Conservation (phyloP, 129 eudicot genomes). For the Dittrichia graveolens region DNA sequence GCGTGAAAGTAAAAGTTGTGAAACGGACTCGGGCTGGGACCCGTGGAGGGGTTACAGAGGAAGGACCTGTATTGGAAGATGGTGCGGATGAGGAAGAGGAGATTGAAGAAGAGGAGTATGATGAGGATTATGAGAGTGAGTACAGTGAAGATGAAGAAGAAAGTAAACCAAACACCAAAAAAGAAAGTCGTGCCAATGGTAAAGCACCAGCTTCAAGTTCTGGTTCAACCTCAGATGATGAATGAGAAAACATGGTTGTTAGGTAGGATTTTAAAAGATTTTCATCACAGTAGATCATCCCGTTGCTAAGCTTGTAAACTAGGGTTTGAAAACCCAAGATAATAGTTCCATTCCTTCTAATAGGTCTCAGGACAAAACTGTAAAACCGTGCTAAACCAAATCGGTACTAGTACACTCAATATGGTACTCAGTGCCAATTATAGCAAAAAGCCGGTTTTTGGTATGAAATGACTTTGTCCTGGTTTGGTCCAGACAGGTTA, state of each 20-base stretch:
- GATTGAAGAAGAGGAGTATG: slow-evolving; percentile 64
- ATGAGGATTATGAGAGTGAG: slow-evolving; percentile 88
- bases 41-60: slow-evolving; percentile 68
- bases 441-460: too few relatives aligned
- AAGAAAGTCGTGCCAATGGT: slow-evolving; percentile 41
- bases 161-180: slow-evolving; percentile 24
- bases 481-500: too few relatives aligned
- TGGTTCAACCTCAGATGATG: slow-evolving; percentile 51
- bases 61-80: slow-evolving; percentile 53
- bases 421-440: too few relatives aligned
- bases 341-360: slow-evolving; percentile 21
- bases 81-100: slow-evolving; percentile 82
- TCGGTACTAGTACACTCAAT: too few relatives aligned
- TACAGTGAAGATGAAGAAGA: slow-evolving; percentile 95
- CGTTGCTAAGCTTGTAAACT: slow-evolving; percentile 34
- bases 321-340: slow-evolving; percentile 32
- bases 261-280: slow-evolving; percentile 24
- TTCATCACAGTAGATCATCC: slow-evolving; percentile 18
- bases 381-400: not conserved
- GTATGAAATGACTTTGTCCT: too few relatives aligned
- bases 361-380: not conserved
- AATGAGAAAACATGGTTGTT: not conserved
- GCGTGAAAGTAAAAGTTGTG: slow-evolving; percentile 68
- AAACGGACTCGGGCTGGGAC: slow-evolving; percentile 80
- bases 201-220: slow-evolving; percentile 45